A percentile compares a stretch with the other conserved stretches of the same genome.
Evolutionary conservation across 1,139 yeast genomes (phyloP).

Genomic region (Diutina catenulata): DNA sequence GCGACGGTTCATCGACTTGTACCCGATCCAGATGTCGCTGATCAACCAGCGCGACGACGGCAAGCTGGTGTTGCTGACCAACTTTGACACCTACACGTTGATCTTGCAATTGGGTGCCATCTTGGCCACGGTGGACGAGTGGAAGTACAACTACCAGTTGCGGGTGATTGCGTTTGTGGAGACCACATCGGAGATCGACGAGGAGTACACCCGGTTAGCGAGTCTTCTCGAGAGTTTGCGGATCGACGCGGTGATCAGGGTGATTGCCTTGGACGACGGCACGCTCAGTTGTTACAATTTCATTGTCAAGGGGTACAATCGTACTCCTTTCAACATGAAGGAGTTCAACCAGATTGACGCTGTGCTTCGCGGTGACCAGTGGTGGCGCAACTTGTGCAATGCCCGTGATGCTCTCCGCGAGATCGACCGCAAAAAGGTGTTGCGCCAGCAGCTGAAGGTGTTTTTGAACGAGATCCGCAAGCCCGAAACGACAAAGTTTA

Average conservation of each 20-base stretch:
- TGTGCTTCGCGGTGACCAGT: conserved; percentile 27
- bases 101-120: conserved; percentile 90
- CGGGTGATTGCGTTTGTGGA: conserved; percentile 90
- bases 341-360: conserved; percentile 22
- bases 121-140: conserved; percentile 79
- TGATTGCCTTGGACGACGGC: conserved; percentile 54
- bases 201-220: conserved; percentile 51
- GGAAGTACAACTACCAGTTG: conserved; percentile 56
- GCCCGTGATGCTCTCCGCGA: conserved; percentile 38
- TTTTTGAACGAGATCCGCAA: not conserved
- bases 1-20: conserved; percentile 54
- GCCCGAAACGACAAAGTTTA: not conserved
- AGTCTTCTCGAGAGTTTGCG: conserved; percentile 63
- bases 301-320: conserved; percentile 53
- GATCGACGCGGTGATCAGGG: conserved; percentile 68
- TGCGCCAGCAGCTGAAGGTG: not conserved
- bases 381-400: conserved; percentile 58
- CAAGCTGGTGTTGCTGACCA: conserved; percentile 65
- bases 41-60: conserved; percentile 56
- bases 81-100: conserved; percentile 88
- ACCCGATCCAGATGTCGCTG: conserved; percentile 95
- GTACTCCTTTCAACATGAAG: conserved; percentile 16
- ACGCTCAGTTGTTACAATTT: conserved; percentile 58
- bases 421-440: conserved; percentile 15
- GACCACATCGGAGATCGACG: conserved; percentile 50